phyloP scores from a whole-genome alignment of 352 stramenopile species.

The Blastocystis sp. region DNA sequence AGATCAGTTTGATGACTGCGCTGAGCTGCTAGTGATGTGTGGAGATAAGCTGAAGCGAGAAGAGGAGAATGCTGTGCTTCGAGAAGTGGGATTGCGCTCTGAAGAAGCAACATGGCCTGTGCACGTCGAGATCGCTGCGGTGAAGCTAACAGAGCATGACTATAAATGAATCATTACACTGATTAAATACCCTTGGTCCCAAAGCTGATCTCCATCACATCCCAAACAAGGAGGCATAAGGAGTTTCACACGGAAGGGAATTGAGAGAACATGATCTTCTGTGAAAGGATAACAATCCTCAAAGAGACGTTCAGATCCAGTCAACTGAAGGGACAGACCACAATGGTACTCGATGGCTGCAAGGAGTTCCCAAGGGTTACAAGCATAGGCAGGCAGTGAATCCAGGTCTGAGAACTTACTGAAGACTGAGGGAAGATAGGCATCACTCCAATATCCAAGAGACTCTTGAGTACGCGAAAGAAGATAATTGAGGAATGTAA shows the following conservation, averaged over 20 bases:
- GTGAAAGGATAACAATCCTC: not conserved
- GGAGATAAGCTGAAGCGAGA: not conserved
- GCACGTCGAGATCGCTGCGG: not conserved
- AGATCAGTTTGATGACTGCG: not conserved
- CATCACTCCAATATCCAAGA: slow-evolving; percentile 22
- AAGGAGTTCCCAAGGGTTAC: slow-evolving; percentile 60
- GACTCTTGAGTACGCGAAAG: not conserved
- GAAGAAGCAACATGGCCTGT: not conserved
- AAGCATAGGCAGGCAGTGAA: slow-evolving; percentile 12
- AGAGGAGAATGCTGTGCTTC: not conserved
- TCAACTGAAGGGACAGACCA: not conserved
- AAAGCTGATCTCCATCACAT: not conserved
- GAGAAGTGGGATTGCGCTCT: not conserved
- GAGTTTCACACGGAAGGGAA: slow-evolving; percentile 44
- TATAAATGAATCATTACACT: not conserved
- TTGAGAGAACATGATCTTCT: not conserved
- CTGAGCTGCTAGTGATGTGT: not conserved
- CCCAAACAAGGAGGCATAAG: not conserved
- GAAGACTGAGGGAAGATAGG: slow-evolving; percentile 37
- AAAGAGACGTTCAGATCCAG: slow-evolving; percentile 26
- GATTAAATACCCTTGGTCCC: not conserved
- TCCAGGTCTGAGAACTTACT: slow-evolving; percentile 17
- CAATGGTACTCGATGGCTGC: slow-evolving; percentile 31
- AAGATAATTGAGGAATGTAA: slow-evolving; percentile 51
- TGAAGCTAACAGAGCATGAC: not conserved